Evolutionary conservation across 192 early-diverging fungal species (phyloP), one percentile per base, ranked within the genome.

Genomic region (Allomyces macrogynus): DNA sequence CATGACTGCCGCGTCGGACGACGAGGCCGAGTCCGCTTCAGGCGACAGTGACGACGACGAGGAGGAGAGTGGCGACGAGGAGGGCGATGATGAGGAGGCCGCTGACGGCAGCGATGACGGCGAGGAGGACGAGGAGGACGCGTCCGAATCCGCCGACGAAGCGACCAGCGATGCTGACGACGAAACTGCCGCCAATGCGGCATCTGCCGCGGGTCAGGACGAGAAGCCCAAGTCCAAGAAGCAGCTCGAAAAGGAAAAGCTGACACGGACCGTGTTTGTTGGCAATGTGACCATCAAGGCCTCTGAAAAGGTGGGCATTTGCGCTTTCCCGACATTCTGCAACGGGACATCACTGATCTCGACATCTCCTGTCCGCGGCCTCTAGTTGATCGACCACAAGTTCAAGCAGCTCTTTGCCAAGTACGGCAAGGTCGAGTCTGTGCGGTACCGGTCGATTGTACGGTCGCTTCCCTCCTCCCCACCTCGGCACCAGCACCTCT

Each of bases 371-470:
- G 32, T 40, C 7, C 7, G 32, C 32, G 32, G 32, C 32, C 8
- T 0, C 32, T 40, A 40, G 32, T 40, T 40, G 32, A 8, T 40
- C 32, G 32, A 40, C 32, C 32, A 82, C 63, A 76, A 85, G 43
- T 73, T 98, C 10, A 84, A 88, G 64, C 65, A 70, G 20, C 69
- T 83, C 23, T 89, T 95, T 68, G 60, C 69, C 20, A 65, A 76
- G 25, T 81, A 77, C 71, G 93, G 95, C 61, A 70, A 75, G 27
- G 67, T 98, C 61, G 90, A 91, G 66, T 86, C 86, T 66, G 81
- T 94, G 32, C 84, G 93, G 40, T 98, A 96, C 74, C 81, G 95
- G 44, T 93, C 91, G 3, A 86, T 96, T 61, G 87, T 86, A 61
- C 63, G 77, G 66, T 67, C 73, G 20, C 1, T 57, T n/a, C 49